phyloP scores from a whole-genome alignment of 2,329 filamentous ascomycete species.

The Tolypocladium album region DNA sequence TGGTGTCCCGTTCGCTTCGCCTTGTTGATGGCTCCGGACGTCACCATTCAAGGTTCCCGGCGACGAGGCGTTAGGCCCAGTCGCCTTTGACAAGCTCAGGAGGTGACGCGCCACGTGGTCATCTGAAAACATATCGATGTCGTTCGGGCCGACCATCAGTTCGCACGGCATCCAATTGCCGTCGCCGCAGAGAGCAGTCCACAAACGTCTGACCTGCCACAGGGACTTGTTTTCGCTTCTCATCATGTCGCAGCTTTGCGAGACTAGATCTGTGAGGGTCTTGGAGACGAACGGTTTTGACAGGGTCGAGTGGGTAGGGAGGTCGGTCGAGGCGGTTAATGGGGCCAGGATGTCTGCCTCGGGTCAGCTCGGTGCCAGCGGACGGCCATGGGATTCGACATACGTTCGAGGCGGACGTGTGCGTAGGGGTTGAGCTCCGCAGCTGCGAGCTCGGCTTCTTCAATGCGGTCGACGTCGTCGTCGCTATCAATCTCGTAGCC shows the following conservation, averaged over 20 bases:
- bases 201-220: conserved; percentile 63
- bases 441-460: conserved; percentile 50
- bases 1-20: conserved; percentile 5
- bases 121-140: conserved; percentile 43
- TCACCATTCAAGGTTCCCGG: conserved; percentile 12
- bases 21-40: conserved; percentile 1
- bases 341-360: conserved; percentile 61
- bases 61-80: conserved; percentile 2
- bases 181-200: conserved; percentile 66
- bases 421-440: conserved; percentile 66
- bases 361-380: not conserved
- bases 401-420: conserved; percentile 60
- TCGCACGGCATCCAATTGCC: conserved; percentile 55
- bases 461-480: conserved; percentile 55
- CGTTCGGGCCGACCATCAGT: conserved; percentile 44
- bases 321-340: conserved; percentile 61
- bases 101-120: conserved; percentile 29
- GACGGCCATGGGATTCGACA: conserved; percentile 15
- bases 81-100: conserved; percentile 15
- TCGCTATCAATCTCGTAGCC: conserved; percentile 67
- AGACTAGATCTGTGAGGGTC: conserved; percentile 59
- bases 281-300: conserved; percentile 65
- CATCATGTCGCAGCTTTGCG: conserved; percentile 59
- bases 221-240: conserved; percentile 64
- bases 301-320: conserved; percentile 63